Conservation (phyloP, 179 eudicot species). For the Silene noctiflora region DNA sequence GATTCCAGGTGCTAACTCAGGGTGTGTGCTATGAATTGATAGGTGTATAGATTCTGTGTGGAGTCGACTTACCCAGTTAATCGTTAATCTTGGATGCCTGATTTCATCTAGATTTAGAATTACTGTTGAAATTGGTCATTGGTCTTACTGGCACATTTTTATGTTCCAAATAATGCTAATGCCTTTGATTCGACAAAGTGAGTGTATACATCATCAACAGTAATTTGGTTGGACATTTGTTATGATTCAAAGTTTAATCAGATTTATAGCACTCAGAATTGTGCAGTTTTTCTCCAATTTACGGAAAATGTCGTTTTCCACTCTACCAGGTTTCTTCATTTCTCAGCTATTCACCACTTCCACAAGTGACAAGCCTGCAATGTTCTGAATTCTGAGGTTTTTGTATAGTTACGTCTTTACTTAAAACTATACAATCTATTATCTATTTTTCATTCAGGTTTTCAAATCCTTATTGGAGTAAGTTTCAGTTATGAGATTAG, state of each 20-base stretch:
- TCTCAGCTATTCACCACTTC: slow-evolving; percentile 1
- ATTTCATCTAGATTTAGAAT: neutral
- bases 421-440: neutral
- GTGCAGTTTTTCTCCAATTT: neutral
- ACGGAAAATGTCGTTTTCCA: neutral
- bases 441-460: neutral
- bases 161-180: neutral
- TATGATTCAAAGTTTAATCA: neutral
- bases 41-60: slow-evolving; percentile 5
- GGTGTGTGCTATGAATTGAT: neutral
- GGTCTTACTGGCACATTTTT: neutral
- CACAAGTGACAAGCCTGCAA: neutral
- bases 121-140: neutral
- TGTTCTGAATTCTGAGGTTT: slow-evolving; percentile 3
- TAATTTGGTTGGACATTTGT: neutral
- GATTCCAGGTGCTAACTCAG: neutral
- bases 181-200: neutral
- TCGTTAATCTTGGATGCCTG: neutral
- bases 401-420: slow-evolving; percentile 5
- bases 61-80: neutral
- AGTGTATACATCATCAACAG: neutral
- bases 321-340: neutral
- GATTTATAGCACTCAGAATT: neutral
- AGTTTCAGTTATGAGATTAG: neutral
- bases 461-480: neutral